Conservation (phyloP, 73 alveolate species). For the Paramecium tetraurelia region DNA sequence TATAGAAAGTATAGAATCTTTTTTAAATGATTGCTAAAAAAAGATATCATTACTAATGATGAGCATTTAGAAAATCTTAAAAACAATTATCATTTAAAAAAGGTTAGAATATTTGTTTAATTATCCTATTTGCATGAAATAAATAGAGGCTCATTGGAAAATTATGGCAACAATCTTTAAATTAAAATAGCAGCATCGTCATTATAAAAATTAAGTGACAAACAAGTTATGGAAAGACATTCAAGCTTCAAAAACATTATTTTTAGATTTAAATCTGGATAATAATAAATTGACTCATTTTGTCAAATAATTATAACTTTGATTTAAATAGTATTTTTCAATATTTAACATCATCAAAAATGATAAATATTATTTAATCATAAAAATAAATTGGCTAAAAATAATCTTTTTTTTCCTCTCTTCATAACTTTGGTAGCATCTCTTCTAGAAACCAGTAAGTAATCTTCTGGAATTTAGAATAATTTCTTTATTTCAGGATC, state of each 20-base stretch:
- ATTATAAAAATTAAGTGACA: background rate
- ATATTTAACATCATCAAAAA: background rate
- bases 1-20: background rate
- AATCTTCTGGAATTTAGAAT: constrained; percentile 69
- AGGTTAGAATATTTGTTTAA: background rate
- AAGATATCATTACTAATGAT: background rate
- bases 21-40: background rate
- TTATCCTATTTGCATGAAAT: background rate
- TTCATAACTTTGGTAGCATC: constrained; percentile 80
- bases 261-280: background rate
- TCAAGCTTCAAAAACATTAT: background rate
- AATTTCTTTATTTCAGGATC: background rate
- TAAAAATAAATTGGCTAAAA: constrained; percentile 57
- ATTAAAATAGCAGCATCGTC: background rate
- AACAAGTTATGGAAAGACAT: background rate
- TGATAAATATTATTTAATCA: background rate
- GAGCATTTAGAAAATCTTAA: background rate
- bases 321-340: background rate
- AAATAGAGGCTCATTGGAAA: constrained; percentile 19
- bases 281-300: background rate
- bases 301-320: background rate
- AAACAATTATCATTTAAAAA: background rate
- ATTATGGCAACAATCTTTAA: constrained; percentile 28
- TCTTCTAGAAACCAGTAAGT: constrained; percentile 60
- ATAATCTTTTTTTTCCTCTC: constrained; percentile 57